Conservation (phyloP, 345 rosid species). For the Ceriops decandra region DNA sequence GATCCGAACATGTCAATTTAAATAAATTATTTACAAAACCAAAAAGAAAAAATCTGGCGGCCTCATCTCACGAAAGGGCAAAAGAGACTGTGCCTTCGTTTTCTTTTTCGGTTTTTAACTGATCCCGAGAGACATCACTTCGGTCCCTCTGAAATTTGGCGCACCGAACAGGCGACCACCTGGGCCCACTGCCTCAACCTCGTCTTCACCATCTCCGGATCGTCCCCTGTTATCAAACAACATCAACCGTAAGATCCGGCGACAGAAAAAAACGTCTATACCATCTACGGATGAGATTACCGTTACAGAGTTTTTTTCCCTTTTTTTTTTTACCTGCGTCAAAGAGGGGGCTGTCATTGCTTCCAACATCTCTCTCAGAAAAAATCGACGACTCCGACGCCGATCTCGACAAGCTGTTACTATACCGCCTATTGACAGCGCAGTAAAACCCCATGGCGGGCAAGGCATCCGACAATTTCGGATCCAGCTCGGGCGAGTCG, state of each 20-base stretch:
- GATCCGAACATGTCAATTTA: too few species aligned
- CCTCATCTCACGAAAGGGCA: too few species aligned
- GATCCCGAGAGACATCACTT: slow-evolving; percentile 8
- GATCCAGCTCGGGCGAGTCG: slow-evolving; percentile 64
- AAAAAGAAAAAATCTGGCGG: too few species aligned
- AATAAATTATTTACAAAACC: too few species aligned
- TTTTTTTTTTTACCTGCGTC: slow-evolving; percentile 46
- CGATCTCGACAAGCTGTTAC: slow-evolving; percentile 47
- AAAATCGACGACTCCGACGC: slow-evolving; percentile 54
- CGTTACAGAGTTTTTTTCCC: not conserved
- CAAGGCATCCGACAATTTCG: slow-evolving; percentile 53
- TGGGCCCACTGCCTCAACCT: slow-evolving; percentile 86
- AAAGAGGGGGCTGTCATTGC: slow-evolving; percentile 37
- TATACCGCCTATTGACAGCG: slow-evolving; percentile 63
- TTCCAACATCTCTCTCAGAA: slow-evolving; percentile 43
- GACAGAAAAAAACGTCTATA: too few species aligned
- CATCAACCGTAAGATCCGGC: not conserved
- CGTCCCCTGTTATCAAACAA: slow-evolving; percentile 44
- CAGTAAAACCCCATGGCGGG: slow-evolving; percentile 80
- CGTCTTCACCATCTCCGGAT: slow-evolving; percentile 63
- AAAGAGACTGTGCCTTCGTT: too few species aligned
- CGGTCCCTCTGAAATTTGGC: slow-evolving; percentile 49
- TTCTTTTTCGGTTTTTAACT: too few species aligned
- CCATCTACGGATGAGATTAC: not conserved
- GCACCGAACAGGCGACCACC: slow-evolving; percentile 77